Evolutionary conservation across 23 red algal genomes (phyloP).

Genomic region (Gracilaria vermiculophylla): DNA sequence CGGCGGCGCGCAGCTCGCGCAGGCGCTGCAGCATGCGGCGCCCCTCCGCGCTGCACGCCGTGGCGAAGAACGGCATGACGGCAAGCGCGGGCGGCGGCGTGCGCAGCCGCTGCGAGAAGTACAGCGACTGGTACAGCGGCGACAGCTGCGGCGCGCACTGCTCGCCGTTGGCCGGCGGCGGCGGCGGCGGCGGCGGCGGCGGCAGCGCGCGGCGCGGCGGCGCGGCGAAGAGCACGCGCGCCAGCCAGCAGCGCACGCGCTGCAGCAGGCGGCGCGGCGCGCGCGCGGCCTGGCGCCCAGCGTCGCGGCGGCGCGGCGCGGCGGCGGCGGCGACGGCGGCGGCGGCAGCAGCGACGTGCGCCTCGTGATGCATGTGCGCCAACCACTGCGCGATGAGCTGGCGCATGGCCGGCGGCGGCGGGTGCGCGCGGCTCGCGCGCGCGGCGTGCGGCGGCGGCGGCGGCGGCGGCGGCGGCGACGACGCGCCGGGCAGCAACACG

Average conservation of each 20-base stretch:
- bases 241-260: not conserved
- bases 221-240: not conserved
- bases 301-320: not conserved
- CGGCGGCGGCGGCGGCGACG: not conserved
- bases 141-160: not conserved
- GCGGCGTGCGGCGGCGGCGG: no score
- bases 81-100: no score
- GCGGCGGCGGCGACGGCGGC: not conserved
- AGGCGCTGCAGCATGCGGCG: not conserved
- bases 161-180: not conserved
- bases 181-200: not conserved
- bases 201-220: not conserved
- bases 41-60: not conserved
- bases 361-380: not conserved
- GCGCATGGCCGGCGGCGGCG: not conserved
- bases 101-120: not conserved
- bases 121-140: constrained; percentile 2
- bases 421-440: not conserved
- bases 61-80: constrained; percentile 14
- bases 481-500: not conserved
- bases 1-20: not conserved
- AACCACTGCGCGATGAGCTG: not conserved
- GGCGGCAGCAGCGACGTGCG: not conserved
- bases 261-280: no score
- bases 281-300: no score